Evolutionary conservation across 371 early-diverging fungal species (phyloP).

Genomic region (Mycotypha africana): DNA sequence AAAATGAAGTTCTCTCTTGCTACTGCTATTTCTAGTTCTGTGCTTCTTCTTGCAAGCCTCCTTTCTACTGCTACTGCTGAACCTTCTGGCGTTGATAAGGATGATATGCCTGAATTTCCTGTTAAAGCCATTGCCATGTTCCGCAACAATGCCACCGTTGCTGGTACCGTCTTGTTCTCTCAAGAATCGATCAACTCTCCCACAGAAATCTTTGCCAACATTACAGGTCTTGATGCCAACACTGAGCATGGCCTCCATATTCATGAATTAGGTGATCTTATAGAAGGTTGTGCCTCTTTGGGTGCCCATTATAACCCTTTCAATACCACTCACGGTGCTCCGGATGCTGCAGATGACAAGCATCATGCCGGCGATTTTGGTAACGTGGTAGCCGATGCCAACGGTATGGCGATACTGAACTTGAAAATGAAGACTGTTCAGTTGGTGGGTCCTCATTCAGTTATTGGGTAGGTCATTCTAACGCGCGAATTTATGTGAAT

Average conservation of each 20-base stretch:
- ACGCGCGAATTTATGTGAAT: too few species aligned
- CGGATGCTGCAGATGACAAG: conserved; percentile 28
- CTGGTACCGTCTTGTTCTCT: conserved; percentile 64
- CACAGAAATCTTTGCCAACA: conserved; percentile 48
- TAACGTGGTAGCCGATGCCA: conserved; percentile 57
- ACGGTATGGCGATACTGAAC: conserved; percentile 50
- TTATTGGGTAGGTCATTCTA: conserved; percentile 58
- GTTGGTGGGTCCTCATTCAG: conserved; percentile 65
- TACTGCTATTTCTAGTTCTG: conserved; percentile 1
- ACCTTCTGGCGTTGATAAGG: background rate
- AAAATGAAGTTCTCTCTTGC: conserved; percentile 10
- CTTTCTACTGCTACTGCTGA: background rate
- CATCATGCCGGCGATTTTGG: conserved; percentile 91
- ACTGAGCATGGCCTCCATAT: conserved; percentile 89
- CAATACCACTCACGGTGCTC: conserved; percentile 75
- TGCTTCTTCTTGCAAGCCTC: background rate
- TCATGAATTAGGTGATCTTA: conserved; percentile 74
- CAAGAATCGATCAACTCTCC: conserved; percentile 56
- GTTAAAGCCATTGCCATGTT: conserved; percentile 62
- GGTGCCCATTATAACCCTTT: conserved; percentile 82
- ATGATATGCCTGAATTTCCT: too few species aligned
- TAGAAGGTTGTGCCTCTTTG: conserved; percentile 69
- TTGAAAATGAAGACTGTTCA: conserved; percentile 53
- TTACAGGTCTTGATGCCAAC: conserved; percentile 56
- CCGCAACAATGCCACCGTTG: conserved; percentile 33